These are phyloP conservation scores for Candolleomyces aberdarensis DNA, from an alignment of 768 basidiomycete species.

Conservation along the genomic window DNA sequence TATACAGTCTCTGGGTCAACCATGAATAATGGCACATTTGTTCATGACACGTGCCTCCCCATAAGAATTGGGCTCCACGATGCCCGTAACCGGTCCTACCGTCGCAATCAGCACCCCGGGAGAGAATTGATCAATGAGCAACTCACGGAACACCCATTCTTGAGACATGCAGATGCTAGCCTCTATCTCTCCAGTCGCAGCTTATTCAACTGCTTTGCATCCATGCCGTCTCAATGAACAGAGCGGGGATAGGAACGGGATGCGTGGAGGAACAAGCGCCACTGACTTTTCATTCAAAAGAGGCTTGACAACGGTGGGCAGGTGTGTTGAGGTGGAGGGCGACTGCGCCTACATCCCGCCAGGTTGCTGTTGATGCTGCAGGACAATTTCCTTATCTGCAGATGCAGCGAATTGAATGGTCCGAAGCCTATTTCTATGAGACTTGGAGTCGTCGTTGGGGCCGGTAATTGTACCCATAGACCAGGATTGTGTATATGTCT, in stretches of 20 bases:
- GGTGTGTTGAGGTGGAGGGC: too few species aligned
- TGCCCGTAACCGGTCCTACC: constrained; percentile 1
- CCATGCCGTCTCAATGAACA: constrained; percentile 1
- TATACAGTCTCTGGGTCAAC: not conserved
- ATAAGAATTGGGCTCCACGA: not conserved
- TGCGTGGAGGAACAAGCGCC: not conserved
- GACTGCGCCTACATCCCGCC: too few species aligned
- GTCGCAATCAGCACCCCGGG: not conserved
- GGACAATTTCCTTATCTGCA: too few species aligned
- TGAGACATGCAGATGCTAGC: not conserved
- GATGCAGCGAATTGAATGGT: too few species aligned
- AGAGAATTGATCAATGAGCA: not conserved
- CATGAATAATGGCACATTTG: not conserved
- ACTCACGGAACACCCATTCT: constrained; percentile 2
- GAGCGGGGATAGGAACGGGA: too few species aligned
- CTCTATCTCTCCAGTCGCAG: not conserved
- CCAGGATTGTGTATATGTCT: too few species aligned
- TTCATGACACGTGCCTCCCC: not conserved
- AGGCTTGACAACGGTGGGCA: too few species aligned
- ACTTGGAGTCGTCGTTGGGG: too few species aligned
- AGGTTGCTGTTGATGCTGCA: too few species aligned
- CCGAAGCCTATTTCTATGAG: too few species aligned
- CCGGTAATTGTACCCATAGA: too few species aligned
- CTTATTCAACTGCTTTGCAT: not conserved
- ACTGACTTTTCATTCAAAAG: not conserved